Evolutionary conservation across 345 rosid genomes (phyloP).

Genomic region (Eucalyptus brandiana): DNA sequence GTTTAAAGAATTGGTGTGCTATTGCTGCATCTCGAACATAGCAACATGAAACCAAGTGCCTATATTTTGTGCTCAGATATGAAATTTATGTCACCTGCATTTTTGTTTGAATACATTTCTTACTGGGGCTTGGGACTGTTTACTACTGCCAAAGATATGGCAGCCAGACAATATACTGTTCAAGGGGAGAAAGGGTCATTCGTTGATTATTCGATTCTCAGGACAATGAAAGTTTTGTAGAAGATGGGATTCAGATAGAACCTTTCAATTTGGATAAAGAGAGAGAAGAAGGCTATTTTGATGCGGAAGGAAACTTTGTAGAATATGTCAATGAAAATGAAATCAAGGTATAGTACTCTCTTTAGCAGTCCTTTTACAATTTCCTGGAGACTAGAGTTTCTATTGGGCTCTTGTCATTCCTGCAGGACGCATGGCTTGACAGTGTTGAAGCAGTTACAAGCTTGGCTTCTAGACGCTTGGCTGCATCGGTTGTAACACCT

Average conservation of each 20-base stretch:
- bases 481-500: not conserved
- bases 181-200: constrained; percentile 2
- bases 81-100: not conserved
- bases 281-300: constrained; percentile 98
- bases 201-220: constrained; percentile 28
- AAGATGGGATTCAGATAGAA: constrained; percentile 89
- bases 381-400: not conserved
- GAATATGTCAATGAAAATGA: constrained; percentile 76
- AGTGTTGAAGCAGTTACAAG: constrained; percentile 47
- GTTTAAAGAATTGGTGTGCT: not conserved
- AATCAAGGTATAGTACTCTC: constrained; percentile 37
- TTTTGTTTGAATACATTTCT: not conserved
- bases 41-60: not conserved
- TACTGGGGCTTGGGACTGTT: not conserved
- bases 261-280: constrained; percentile 88
- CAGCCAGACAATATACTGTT: not conserved
- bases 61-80: not conserved
- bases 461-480: constrained; percentile 25
- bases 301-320: constrained; percentile 78
- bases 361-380: not conserved
- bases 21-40: not conserved
- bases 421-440: constrained; percentile 99
- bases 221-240: constrained; percentile 61
- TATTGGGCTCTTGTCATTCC: not conserved
- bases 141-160: not conserved